phyloP scores from a whole-genome alignment of 768 basidiomycete genomes.

The Lentinula boryana region DNA sequence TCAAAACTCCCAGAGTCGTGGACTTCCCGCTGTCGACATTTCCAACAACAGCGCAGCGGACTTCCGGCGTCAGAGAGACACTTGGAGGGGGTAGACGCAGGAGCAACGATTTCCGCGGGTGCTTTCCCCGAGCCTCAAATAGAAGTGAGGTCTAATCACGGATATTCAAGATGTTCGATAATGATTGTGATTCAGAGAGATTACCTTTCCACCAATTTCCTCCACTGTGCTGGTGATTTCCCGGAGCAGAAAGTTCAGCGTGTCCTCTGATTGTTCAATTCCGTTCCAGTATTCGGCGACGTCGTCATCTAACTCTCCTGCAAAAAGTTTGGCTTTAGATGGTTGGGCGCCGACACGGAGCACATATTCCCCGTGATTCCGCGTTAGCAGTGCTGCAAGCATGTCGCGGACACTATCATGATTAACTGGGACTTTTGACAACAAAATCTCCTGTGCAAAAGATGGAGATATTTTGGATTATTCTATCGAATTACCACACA shows the following conservation, averaged over 20 bases:
- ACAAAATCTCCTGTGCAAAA: conserved; percentile 34
- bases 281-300: conserved; percentile 49
- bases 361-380: conserved; percentile 66
- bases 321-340: conserved; percentile 47
- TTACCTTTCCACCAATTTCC: conserved; percentile 77
- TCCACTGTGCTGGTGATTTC: conserved; percentile 49
- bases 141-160: conserved; percentile 47
- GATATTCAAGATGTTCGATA: not conserved
- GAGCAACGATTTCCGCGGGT: conserved; percentile 55
- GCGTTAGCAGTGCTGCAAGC: conserved; percentile 62
- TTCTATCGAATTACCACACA: conserved; percentile 7
- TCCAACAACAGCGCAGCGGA: conserved; percentile 92
- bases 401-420: conserved; percentile 56
- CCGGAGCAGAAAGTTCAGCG: conserved; percentile 41
- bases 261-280: conserved; percentile 37
- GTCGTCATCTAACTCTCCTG: conserved; percentile 43
- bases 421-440: conserved; percentile 34
- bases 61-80: conserved; percentile 80
- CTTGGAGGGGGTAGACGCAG: conserved; percentile 72
- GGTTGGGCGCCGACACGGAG: conserved; percentile 69
- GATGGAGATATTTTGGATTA: not conserved
- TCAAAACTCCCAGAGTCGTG: conserved; percentile 90
- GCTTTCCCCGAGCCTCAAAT: conserved; percentile 35
- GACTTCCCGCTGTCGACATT: conserved; percentile 95
- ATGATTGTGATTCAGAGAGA: conserved; percentile 1